A percentile compares a stretch with the other conserved stretches of the same genome.
phyloP scores from a whole-genome alignment of 2,329 filamentous ascomycete species.

The Trichoderma simmonsii region DNA sequence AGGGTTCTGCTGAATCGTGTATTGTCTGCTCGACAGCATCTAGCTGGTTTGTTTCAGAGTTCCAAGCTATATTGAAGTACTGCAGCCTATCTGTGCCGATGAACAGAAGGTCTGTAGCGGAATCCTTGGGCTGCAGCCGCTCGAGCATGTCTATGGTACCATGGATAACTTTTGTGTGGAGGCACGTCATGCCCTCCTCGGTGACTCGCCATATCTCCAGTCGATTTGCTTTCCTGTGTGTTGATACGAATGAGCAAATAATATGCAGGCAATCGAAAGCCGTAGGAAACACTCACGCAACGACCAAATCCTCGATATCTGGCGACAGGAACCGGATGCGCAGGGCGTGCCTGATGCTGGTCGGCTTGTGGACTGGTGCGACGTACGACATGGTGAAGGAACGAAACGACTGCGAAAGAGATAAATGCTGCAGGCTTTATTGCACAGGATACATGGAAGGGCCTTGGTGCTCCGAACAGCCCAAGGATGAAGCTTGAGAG shows the following conservation, averaged over 20 bases:
- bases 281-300: constrained; percentile 63
- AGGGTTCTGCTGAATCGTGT: constrained; percentile 53
- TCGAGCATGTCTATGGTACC: constrained; percentile 85
- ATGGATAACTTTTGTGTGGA: constrained; percentile 70
- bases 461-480: not conserved
- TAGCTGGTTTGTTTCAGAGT: constrained; percentile 52
- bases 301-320: constrained; percentile 76
- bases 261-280: not conserved
- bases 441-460: constrained; percentile 27
- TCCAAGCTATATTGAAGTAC: constrained; percentile 89
- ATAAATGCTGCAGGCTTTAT: not conserved
- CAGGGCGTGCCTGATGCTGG: constrained; percentile 85
- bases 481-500: constrained; percentile 1
- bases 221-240: constrained; percentile 71
- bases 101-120: constrained; percentile 79
- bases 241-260: not conserved
- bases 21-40: constrained; percentile 52
- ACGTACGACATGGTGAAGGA: constrained; percentile 76
- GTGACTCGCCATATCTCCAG: constrained; percentile 77
- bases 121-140: constrained; percentile 71
- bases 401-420: not conserved
- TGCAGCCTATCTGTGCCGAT: constrained; percentile 85
- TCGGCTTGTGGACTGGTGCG: constrained; percentile 87
- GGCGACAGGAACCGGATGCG: constrained; percentile 71
- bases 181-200: constrained; percentile 61